Conservation (phyloP, 1,284 basidiomycete species). For the Tetrapyrgos nigripes region DNA sequence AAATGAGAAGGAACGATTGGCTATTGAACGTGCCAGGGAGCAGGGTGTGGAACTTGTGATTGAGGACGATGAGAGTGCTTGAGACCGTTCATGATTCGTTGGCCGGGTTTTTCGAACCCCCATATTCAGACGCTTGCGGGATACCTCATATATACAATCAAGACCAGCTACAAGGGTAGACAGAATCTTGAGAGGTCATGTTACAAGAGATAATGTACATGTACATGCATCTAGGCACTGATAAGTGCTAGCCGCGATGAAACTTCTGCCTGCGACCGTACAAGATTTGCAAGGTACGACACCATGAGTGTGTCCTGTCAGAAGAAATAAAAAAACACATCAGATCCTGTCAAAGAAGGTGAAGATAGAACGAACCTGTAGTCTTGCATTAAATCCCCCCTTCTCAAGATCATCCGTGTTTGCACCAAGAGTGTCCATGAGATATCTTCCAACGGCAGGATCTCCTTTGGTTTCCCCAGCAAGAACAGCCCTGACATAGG, state of each 20-base stretch:
- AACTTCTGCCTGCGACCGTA: slow-evolving; percentile 94
- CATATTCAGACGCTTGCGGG: too few species aligned
- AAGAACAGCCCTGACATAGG: slow-evolving; percentile 87
- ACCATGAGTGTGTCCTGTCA: slow-evolving; percentile 91
- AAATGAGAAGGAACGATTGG: slow-evolving; percentile 47
- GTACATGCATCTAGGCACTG: slow-evolving; percentile 18
- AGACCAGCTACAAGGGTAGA: too few species aligned
- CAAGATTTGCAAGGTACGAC: slow-evolving; percentile 93
- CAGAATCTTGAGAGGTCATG: not conserved
- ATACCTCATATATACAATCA: too few species aligned
- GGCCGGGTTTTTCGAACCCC: too few species aligned
- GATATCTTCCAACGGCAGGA: slow-evolving; percentile 87
- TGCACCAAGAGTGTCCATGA: slow-evolving; percentile 89
- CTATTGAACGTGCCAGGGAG: slow-evolving; percentile 52
- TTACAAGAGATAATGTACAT: not conserved
- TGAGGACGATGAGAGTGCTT: slow-evolving; percentile 37
- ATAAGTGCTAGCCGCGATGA: slow-evolving; percentile 89
- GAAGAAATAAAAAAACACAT: slow-evolving; percentile 6
- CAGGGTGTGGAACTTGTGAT: slow-evolving; percentile 59
- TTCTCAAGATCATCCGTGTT: slow-evolving; percentile 71
- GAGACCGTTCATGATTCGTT: too few species aligned
- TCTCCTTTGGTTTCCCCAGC: slow-evolving; percentile 84
- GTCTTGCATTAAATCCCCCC: slow-evolving; percentile 76
- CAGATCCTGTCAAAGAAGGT: not conserved
- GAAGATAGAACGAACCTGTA: slow-evolving; percentile 59